These are phyloP conservation scores for Diaporthe velutina DNA, from an alignment of 2,329 filamentous ascomycete genomes.

Conservation along the genomic window DNA sequence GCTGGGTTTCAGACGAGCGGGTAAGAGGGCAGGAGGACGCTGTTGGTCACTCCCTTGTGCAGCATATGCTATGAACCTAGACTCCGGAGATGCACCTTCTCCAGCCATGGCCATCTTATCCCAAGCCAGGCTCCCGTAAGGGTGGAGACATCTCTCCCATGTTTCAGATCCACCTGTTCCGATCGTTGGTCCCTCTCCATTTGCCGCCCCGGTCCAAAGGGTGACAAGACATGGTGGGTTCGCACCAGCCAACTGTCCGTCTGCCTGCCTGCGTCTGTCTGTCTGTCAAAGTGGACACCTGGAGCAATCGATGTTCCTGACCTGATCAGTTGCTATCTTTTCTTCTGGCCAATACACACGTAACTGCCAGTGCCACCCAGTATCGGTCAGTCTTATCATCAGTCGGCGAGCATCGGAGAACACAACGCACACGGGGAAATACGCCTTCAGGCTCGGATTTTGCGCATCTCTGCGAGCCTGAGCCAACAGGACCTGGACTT, in stretches of 20 bases:
- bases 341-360: slow-evolving; percentile 73
- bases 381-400: background rate
- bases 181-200: background rate
- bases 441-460: slow-evolving; percentile 69
- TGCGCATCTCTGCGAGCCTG: slow-evolving; percentile 67
- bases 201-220: background rate
- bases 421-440: slow-evolving; percentile 70
- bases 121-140: background rate
- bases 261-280: background rate
- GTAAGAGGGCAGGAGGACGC: background rate
- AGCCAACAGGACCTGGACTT: slow-evolving; percentile 69
- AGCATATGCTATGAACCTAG: background rate
- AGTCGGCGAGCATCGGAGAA: background rate
- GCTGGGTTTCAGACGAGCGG: background rate
- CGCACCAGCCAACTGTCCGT: background rate
- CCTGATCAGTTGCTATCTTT: slow-evolving; percentile 46
- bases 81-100: background rate
- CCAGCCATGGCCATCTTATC: background rate
- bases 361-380: slow-evolving; percentile 57
- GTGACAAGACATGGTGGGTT: background rate
- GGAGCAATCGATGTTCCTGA: background rate
- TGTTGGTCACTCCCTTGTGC: background rate
- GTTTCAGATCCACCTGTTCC: background rate
- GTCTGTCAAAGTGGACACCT: background rate
- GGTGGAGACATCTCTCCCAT: background rate